A percentile compares a stretch with the other conserved stretches of the same genome.
Conservation (phyloP, 441 rosid species). For the Melastoma candidum region DNA sequence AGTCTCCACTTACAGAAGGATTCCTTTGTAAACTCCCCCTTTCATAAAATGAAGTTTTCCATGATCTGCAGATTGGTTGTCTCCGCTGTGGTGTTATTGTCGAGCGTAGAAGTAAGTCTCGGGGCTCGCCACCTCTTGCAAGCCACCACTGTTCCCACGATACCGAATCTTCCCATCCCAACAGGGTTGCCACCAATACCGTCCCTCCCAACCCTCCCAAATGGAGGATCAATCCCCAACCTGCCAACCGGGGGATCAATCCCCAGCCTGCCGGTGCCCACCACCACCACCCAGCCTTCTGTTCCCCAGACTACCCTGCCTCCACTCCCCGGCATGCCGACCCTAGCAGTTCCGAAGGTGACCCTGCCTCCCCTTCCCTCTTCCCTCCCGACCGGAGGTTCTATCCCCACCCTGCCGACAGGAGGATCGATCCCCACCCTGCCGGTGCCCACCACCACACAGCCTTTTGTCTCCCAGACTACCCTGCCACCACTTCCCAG, state of each 20-base stretch:
- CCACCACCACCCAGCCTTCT: too few species aligned
- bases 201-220: too few species aligned
- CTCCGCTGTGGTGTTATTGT: constrained; percentile 13
- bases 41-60: constrained; percentile 11
- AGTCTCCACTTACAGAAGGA: background rate
- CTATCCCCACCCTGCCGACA: constrained; percentile 7
- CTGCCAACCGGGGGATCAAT: background rate
- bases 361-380: too few species aligned
- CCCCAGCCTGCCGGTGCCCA: constrained; percentile 15
- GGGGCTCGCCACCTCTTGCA: constrained; percentile 27
- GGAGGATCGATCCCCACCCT: constrained; percentile 1
- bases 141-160: too few species aligned
- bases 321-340: constrained; percentile 10
- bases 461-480: constrained; percentile 6
- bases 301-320: constrained; percentile 12
- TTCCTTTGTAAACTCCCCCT: background rate
- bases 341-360: too few species aligned
- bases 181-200: too few species aligned
- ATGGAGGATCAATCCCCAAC: too few species aligned
- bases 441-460: constrained; percentile 3
- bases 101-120: constrained; percentile 13
- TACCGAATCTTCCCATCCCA: too few species aligned
- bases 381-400: background rate
- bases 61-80: constrained; percentile 11
- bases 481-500: constrained; percentile 2